Evolutionary conservation across 2,329 filamentous ascomycete species (phyloP), one percentile per base, ranked within the genome.

Genomic region (Lasiodiplodia citricola): DNA sequence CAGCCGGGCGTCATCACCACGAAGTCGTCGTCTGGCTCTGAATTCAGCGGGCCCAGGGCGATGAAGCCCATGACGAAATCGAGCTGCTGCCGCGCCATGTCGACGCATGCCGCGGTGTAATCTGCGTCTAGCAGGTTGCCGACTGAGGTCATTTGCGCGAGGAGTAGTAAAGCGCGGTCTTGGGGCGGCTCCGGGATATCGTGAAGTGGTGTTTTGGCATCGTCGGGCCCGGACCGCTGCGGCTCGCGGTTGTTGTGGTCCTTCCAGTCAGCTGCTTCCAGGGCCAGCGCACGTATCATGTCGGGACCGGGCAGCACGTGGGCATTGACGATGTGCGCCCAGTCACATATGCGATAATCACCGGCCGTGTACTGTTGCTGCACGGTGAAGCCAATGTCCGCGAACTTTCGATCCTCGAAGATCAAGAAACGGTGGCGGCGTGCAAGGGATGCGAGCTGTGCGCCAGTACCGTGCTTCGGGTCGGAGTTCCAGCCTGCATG

Each of bases 51-150:
- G 3, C 7, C 31, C 1, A 57, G 11, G 1, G 55, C 55, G 21
- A 57, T 57, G 31, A 57, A 57, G 55, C 55, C 55, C 55, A 57
- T 57, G 55, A 57, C 55, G 21, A 57, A 57, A 5, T 7, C 55
- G 4, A 14, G 55, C 14, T 21, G 28, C 16, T n/a, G 55, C n/a
- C 55, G 55, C 6, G 55, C 55, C n/a, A 57, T 57, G n/a, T 10
- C n/a, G 0, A 23, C 37, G 55, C 55, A 57, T 3, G 55, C 37
- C 2, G 7, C 16, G 2, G 55, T 57, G 55, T 57, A 57, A 11
- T 14, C 4, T 3, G 55, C 11, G 55, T 57, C 55, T 7, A 57
- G 55, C 31, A 57, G 55, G 23, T 57, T 57, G 13, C 21, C 16
- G 14, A 28, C 55, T 2, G 55, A 37, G 0, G 55, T n/a, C 55